Conservation (phyloP, 163 green algal species). For the Coccomyxa subellipsoidea region DNA sequence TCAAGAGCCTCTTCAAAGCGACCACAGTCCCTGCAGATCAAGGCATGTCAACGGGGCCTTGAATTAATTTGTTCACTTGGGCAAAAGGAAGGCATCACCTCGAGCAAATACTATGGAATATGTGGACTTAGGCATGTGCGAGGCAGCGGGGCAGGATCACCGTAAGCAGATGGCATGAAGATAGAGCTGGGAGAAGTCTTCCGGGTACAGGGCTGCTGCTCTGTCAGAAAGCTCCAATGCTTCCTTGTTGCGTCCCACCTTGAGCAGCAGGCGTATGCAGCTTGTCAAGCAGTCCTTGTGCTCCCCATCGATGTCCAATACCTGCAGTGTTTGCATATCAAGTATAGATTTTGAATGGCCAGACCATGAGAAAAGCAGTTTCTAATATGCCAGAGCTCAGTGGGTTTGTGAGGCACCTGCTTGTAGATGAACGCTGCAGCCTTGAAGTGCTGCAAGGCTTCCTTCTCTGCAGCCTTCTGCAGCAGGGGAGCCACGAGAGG, state of each 20-base stretch:
- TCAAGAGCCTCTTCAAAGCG: conserved; percentile 13
- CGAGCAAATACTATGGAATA: too few species aligned
- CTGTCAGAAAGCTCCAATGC: not conserved
- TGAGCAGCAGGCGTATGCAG: not conserved
- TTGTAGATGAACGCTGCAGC: not conserved
- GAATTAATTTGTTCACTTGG: too few species aligned
- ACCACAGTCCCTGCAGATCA: conserved; percentile 12
- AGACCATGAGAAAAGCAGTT: too few species aligned
- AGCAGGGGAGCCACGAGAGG: not conserved
- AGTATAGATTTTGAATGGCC: too few species aligned
- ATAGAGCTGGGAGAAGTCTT: not conserved
- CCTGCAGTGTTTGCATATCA: too few species aligned
- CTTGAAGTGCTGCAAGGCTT: not conserved
- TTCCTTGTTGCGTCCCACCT: not conserved
- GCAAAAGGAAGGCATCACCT: too few species aligned
- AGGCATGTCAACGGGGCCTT: not conserved
- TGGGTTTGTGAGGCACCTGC: not conserved
- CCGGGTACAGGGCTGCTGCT: not conserved
- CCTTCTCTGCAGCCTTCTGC: not conserved
- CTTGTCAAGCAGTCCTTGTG: not conserved
- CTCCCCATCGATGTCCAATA: not conserved
- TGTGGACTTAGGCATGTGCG: too few species aligned
- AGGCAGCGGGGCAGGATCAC: too few species aligned
- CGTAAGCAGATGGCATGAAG: not conserved
- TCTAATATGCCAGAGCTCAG: too few species aligned